phyloP scores from a whole-genome alignment of 805 yeast genomes.

The Wickerhamiella azymoides region DNA sequence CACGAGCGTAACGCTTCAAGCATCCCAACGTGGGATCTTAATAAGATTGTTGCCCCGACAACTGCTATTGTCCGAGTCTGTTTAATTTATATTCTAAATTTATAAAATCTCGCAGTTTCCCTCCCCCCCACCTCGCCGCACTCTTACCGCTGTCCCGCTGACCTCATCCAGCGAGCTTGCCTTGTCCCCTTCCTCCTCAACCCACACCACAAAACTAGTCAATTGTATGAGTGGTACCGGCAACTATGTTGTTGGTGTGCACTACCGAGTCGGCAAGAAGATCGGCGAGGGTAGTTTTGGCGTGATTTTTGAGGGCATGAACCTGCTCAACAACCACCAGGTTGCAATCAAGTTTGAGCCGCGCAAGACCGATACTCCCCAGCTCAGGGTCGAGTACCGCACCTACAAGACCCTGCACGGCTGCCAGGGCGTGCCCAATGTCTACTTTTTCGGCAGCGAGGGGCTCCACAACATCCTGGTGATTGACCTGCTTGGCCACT shows the following conservation, averaged over 20 bases:
- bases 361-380: constrained; percentile 94
- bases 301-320: constrained; percentile 89
- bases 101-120: too few species aligned
- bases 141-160: background rate
- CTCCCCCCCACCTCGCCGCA: too few species aligned
- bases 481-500: constrained; percentile 89
- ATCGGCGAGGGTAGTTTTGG: constrained; percentile 99
- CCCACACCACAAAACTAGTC: background rate
- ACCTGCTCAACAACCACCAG: constrained; percentile 77
- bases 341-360: constrained; percentile 96
- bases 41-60: too few species aligned
- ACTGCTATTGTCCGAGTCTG: too few species aligned
- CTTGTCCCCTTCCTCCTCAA: background rate
- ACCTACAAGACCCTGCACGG: constrained; percentile 83
- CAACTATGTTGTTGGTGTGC: constrained; percentile 63
- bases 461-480: constrained; percentile 92
- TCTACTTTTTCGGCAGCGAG: constrained; percentile 97
- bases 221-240: constrained; percentile 7
- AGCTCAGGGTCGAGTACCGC: constrained; percentile 87
- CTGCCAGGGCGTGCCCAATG: constrained; percentile 77
- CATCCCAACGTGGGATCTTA: too few species aligned
- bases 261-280: constrained; percentile 91
- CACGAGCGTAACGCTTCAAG: too few species aligned
- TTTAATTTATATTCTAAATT: too few species aligned
- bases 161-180: background rate